Evolutionary conservation across 805 yeast genomes (phyloP).

Genomic region (Nakazawaea ambrosiae): DNA sequence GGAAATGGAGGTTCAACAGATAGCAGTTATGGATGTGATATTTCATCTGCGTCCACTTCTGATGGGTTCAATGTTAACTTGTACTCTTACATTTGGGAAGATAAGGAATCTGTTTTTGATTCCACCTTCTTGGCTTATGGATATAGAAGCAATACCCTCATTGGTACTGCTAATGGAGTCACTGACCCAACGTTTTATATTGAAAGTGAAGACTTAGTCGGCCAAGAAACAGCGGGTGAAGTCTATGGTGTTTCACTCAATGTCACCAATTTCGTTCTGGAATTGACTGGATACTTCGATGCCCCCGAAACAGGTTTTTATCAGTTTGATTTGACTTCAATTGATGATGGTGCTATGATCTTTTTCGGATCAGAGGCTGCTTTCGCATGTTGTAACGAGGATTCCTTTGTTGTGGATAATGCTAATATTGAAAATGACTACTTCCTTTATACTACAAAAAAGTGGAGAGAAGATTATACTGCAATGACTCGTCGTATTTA

Average conservation of each 20-base stretch:
- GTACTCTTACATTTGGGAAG: background rate
- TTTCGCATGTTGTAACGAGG: slow-evolving; percentile 26
- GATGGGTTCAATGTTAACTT: background rate
- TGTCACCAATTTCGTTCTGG: slow-evolving; percentile 11
- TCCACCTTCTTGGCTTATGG: slow-evolving; percentile 1
- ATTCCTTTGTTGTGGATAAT: slow-evolving; percentile 4
- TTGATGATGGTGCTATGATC: slow-evolving; percentile 28
- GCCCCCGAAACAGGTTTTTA: slow-evolving; percentile 25
- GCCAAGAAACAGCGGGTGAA: background rate
- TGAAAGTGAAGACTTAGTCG: background rate
- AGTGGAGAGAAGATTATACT: background rate
- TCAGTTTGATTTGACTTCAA: slow-evolving; percentile 14
- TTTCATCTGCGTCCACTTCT: background rate
- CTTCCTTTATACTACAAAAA: slow-evolving; percentile 3
- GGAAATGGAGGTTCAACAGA: background rate
- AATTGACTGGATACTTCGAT: slow-evolving; percentile 17
- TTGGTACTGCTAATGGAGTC: background rate
- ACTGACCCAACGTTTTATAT: background rate
- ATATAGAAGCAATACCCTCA: background rate
- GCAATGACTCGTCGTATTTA: background rate
- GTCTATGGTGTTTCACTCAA: background rate
- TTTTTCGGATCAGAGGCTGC: slow-evolving; percentile 23
- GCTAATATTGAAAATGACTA: background rate
- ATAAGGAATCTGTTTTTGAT: background rate
- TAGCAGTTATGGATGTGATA: background rate